Percentiles rank a stretch among this genome's conserved stretches.
phyloP scores from a whole-genome alignment of 306 rosid genomes.

The Malus sieversii region DNA sequence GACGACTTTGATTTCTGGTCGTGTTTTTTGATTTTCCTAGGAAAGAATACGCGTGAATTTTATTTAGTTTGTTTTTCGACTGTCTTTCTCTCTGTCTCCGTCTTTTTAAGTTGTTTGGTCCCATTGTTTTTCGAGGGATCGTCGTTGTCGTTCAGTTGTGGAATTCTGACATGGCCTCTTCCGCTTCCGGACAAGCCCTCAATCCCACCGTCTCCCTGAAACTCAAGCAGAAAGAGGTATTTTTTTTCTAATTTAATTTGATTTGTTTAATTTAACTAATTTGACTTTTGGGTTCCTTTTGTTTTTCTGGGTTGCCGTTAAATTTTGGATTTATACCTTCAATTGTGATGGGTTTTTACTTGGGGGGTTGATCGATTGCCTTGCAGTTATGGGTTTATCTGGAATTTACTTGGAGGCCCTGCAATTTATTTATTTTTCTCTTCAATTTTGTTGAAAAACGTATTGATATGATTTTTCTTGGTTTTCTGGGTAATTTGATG shows the following conservation, averaged over 20 bases:
- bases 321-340: background rate
- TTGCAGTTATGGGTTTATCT: background rate
- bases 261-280: background rate
- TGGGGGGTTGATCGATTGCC: background rate
- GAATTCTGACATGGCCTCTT: constrained; percentile 26
- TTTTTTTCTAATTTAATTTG: background rate
- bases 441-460: background rate
- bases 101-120: background rate
- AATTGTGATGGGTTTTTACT: background rate
- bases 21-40: background rate
- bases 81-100: too few species aligned
- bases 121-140: background rate
- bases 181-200: constrained; percentile 7
- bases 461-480: background rate
- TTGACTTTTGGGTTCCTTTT: background rate
- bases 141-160: constrained; percentile 10
- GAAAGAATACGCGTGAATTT: background rate
- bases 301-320: background rate
- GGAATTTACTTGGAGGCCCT: background rate
- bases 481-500: background rate
- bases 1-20: background rate
- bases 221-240: constrained; percentile 45
- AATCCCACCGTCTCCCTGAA: constrained; percentile 29
- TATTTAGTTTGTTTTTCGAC: background rate
- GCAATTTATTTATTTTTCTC: background rate